Evolutionary conservation across 2,329 filamentous ascomycete species (phyloP).

Genomic region (Metarhizium rileyi): DNA sequence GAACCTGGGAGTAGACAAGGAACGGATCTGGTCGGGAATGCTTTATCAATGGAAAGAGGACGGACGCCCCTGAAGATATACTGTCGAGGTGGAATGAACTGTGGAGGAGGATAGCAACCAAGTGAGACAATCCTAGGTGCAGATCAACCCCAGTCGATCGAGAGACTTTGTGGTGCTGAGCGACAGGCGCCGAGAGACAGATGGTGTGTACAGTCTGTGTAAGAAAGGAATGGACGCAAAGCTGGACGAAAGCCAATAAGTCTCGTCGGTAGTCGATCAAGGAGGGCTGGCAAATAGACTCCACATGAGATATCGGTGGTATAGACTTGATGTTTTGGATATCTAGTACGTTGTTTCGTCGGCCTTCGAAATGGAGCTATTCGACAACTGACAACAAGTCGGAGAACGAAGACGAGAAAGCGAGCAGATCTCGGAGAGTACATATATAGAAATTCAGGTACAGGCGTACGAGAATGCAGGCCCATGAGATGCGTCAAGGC

Average conservation of each 20-base stretch:
- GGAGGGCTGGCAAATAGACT: slow-evolving; percentile 10
- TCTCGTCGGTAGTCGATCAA: slow-evolving; percentile 19
- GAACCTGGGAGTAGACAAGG: slow-evolving; percentile 4
- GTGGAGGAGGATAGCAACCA: slow-evolving; percentile 20
- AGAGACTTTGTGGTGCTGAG: slow-evolving; percentile 18
- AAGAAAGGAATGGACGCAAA: slow-evolving; percentile 24
- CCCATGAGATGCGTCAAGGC: no score
- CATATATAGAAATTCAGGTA: slow-evolving; percentile 6
- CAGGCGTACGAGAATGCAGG: no score
- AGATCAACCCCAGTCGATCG: slow-evolving; percentile 25
- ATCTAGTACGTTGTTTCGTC: slow-evolving; percentile 11
- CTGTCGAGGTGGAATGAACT: slow-evolving; percentile 26
- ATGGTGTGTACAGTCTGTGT: slow-evolving; percentile 16
- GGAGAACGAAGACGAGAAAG: slow-evolving; percentile 3
- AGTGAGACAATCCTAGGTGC: slow-evolving; percentile 25
- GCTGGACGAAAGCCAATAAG: slow-evolving; percentile 13
- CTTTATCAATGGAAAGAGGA: slow-evolving; percentile 20
- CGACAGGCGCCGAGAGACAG: slow-evolving; percentile 27
- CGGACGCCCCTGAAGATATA: slow-evolving; percentile 33
- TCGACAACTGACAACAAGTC: slow-evolving; percentile 4
- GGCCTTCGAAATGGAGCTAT: slow-evolving; percentile 10
- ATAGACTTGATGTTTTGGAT: slow-evolving; percentile 17
- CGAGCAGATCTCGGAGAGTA: slow-evolving; percentile 9
- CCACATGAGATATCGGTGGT: slow-evolving; percentile 14
- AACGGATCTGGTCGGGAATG: slow-evolving; percentile 25